Evolutionary conservation across 805 yeast genomes (phyloP).

Genomic region (Ogataea ganodermae): DNA sequence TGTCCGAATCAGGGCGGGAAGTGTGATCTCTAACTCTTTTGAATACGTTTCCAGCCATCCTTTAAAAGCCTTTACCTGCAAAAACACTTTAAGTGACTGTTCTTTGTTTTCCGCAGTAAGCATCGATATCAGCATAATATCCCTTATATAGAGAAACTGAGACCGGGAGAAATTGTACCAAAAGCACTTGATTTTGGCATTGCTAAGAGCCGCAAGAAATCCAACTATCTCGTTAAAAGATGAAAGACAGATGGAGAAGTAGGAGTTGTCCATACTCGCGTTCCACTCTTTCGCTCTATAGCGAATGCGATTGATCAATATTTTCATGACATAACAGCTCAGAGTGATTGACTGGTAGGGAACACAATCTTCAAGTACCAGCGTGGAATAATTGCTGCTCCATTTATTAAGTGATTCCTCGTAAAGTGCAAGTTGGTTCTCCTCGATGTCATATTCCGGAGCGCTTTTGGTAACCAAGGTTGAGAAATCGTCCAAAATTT

Average conservation of each 20-base stretch:
- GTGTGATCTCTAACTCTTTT: constrained; percentile 8
- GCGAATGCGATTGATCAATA: constrained; percentile 8
- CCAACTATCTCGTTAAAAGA: constrained; percentile 7
- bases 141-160: constrained; percentile 11
- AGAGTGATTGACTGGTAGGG: constrained; percentile 10
- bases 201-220: constrained; percentile 1
- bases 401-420: constrained; percentile 1
- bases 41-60: constrained; percentile 14
- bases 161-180: constrained; percentile 15
- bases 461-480: not conserved
- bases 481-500: constrained; percentile 5
- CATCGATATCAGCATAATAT: constrained; percentile 10
- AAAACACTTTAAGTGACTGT: constrained; percentile 9
- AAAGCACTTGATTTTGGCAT: constrained; percentile 8
- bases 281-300: constrained; percentile 5
- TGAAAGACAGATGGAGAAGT: not conserved
- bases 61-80: constrained; percentile 9
- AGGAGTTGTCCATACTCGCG: constrained; percentile 1
- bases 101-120: constrained; percentile 12
- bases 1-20: constrained; percentile 11
- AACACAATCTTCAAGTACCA: constrained; percentile 6
- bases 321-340: constrained; percentile 2
- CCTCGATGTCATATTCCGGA: not conserved
- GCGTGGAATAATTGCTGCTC: constrained; percentile 2
- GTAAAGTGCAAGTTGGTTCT: not conserved